These are phyloP conservation scores for Stentor coeruleus DNA, from an alignment of 73 alveolate genomes.

Conservation along the genomic window DNA sequence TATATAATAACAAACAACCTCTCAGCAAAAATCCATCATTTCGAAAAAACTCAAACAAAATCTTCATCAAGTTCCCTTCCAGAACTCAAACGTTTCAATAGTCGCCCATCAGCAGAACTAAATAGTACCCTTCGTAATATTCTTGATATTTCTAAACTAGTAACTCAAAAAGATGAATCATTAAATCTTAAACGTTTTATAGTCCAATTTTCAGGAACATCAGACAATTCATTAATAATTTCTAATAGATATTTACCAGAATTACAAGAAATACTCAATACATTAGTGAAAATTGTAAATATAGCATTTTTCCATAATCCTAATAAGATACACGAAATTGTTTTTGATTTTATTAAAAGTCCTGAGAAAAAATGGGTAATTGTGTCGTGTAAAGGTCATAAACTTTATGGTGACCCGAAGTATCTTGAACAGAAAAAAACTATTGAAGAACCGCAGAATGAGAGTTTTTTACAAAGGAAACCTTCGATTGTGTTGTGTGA, in stretches of 20 bases:
- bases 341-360: not conserved
- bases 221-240: not conserved
- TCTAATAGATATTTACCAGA: not conserved
- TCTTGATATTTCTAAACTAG: not conserved
- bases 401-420: not conserved
- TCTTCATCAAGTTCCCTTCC: no score
- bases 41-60: not conserved
- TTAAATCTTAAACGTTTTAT: not conserved
- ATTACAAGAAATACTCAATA: not conserved
- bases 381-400: constrained; percentile 17
- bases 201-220: not conserved
- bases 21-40: not conserved
- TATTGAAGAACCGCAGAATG: not conserved
- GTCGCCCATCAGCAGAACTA: not conserved
- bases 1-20: not conserved
- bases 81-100: not conserved
- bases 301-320: not conserved
- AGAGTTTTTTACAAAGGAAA: not conserved
- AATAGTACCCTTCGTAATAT: not conserved
- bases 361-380: not conserved
- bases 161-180: not conserved
- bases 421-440: no score
- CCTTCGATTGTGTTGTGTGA: not conserved
- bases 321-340: not conserved
- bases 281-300: not conserved